These are phyloP conservation scores for Rhizophagus clarus DNA, from an alignment of 192 early-diverging fungal genomes.

Conservation along the genomic window DNA sequence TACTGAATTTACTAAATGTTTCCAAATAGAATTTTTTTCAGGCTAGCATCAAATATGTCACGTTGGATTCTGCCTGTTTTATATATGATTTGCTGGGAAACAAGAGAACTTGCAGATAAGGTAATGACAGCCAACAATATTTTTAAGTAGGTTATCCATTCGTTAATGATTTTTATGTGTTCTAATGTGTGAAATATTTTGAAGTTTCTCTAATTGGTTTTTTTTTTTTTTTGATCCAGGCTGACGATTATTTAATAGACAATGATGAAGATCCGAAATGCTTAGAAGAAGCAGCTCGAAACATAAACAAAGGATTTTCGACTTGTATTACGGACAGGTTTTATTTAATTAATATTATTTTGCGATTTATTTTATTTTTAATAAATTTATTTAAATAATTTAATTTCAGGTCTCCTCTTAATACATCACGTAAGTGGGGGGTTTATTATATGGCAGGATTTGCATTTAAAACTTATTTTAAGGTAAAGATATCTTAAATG, in stretches of 20 bases:
- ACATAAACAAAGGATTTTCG: conserved; percentile 88
- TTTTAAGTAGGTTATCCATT: neutral
- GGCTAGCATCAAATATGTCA: conserved; percentile 46
- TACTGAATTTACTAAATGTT: neutral
- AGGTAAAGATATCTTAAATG: conserved; percentile 53
- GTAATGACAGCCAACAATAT: conserved; percentile 34
- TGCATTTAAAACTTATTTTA: conserved; percentile 86
- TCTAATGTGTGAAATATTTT: neutral
- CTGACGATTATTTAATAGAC: conserved; percentile 50
- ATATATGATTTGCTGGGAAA: conserved; percentile 61
- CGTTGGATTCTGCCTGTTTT: conserved; percentile 66
- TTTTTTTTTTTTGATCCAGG: conserved; percentile 38
- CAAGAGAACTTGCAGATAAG: conserved; percentile 51
- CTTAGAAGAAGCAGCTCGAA: conserved; percentile 83
- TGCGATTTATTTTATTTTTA: conserved; percentile 5
- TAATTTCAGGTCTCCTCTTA: conserved; percentile 37
- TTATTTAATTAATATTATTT: neutral
- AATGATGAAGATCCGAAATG: conserved; percentile 52
- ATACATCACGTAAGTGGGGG: conserved; percentile 86
- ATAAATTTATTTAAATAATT: neutral
- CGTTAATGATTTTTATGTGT: neutral
- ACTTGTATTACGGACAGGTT: conserved; percentile 87
- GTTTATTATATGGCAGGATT: conserved; percentile 87
- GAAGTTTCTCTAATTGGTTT: neutral
- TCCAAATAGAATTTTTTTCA: conserved; percentile 50